Evolutionary conservation across 345 rosid species (phyloP).

Genomic region (Pistacia integerrima): DNA sequence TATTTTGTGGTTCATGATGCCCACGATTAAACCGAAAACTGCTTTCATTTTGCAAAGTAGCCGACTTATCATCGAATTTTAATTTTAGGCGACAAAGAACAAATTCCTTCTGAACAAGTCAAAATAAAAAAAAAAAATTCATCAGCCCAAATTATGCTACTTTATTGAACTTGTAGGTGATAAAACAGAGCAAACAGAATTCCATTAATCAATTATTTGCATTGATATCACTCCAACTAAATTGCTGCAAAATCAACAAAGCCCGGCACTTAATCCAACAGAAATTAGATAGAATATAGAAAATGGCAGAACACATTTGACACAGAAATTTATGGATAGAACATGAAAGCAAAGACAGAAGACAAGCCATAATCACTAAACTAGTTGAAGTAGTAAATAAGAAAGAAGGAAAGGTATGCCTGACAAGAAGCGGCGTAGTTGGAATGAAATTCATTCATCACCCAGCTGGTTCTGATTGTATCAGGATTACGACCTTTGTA

Average conservation of each 20-base stretch:
- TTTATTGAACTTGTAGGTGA: not conserved
- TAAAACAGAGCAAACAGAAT: not conserved
- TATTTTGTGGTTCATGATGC: not conserved
- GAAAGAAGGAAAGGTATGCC: not conserved
- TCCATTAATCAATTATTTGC: not conserved
- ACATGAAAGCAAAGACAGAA: not conserved
- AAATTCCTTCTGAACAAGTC: slow-evolving; percentile 7
- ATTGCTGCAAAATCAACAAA: too few relatives aligned
- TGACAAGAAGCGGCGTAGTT: not conserved
- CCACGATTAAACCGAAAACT: not conserved
- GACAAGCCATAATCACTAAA: not conserved
- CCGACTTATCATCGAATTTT: not conserved
- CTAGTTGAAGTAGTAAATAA: not conserved
- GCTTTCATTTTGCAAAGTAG: slow-evolving; percentile 4
- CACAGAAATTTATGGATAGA: not conserved
- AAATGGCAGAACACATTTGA: not conserved
- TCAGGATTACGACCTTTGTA: not conserved
- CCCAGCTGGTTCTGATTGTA: slow-evolving; percentile 20
- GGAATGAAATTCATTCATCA: slow-evolving; percentile 27
- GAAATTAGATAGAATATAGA: not conserved
- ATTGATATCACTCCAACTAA: not conserved
- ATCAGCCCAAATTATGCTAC: not conserved
- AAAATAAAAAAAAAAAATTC: not conserved
- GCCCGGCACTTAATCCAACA: too few relatives aligned
- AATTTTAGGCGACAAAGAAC: slow-evolving; percentile 24